phyloP scores from a whole-genome alignment of 176 grass and related monocot genomes.

The Aegilops bicornis region DNA sequence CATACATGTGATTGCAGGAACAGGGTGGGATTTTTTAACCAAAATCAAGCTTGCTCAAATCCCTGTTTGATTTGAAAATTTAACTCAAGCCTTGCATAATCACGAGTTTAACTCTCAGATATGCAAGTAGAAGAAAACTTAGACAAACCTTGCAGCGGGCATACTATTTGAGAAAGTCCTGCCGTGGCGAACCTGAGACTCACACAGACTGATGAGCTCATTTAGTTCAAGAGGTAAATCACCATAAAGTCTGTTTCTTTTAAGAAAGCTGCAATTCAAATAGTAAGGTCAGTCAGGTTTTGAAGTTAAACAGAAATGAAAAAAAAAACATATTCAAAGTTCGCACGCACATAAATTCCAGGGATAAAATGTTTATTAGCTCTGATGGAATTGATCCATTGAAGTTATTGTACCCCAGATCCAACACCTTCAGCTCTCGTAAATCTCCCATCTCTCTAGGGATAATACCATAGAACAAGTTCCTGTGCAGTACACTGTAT shows the following conservation, averaged over 20 bases:
- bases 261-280: slow-evolving; percentile 37
- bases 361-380: slow-evolving; percentile 22
- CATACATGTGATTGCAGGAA: background rate
- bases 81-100: background rate
- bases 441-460: slow-evolving; percentile 25
- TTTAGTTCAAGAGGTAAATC: slow-evolving; percentile 9
- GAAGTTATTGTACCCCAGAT: slow-evolving; percentile 52
- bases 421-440: slow-evolving; percentile 42
- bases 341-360: slow-evolving; percentile 12
- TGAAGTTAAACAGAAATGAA: background rate
- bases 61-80: background rate
- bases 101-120: background rate
- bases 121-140: background rate
- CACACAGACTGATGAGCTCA: slow-evolving; percentile 14
- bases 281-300: background rate
- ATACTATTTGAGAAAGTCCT: slow-evolving; percentile 10
- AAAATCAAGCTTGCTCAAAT: background rate
- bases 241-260: slow-evolving; percentile 41
- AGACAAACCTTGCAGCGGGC: slow-evolving; percentile 23
- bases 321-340: background rate
- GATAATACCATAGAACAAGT: slow-evolving; percentile 43
- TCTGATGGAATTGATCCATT: slow-evolving; percentile 43
- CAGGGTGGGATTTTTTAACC: background rate
- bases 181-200: slow-evolving; percentile 21
- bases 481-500: slow-evolving; percentile 49